phyloP scores from a whole-genome alignment of 352 stramenopile species.

The Pythium graminicola region DNA sequence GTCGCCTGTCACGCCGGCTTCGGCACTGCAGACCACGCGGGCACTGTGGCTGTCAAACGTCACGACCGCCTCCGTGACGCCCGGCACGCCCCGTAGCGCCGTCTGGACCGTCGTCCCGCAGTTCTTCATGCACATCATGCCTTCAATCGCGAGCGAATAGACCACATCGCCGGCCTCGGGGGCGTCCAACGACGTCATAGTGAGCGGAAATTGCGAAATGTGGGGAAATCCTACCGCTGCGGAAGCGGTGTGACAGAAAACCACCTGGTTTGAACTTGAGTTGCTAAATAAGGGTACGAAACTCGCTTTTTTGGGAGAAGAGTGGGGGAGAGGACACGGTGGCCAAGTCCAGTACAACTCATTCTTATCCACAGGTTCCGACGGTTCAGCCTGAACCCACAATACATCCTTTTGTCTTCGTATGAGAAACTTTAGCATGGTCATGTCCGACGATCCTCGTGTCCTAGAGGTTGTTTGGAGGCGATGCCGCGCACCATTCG shows the following conservation, averaged over 20 bases:
- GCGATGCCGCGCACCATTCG: no score
- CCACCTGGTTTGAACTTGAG: constrained; percentile 11
- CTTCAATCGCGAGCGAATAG: constrained; percentile 81
- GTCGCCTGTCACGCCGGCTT: constrained; percentile 29
- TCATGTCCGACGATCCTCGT: no score
- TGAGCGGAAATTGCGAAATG: constrained; percentile 1
- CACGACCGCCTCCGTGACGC: constrained; percentile 65
- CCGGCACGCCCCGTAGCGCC: constrained; percentile 55
- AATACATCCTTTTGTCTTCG: not conserved
- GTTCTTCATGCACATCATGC: constrained; percentile 95
- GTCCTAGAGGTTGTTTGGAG: no score
- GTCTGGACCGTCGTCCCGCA: constrained; percentile 87
- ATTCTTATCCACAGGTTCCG: constrained; percentile 1
- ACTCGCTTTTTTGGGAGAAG: constrained; percentile 7
- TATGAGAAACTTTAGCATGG: no score
- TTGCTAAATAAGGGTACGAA: not conserved
- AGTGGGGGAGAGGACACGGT: not conserved
- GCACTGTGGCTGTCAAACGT: constrained; percentile 57
- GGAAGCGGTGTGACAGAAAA: constrained; percentile 14
- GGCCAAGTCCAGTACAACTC: no score
- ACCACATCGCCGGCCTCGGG: constrained; percentile 18
- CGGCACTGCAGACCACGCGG: constrained; percentile 41
- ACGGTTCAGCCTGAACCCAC: not conserved
- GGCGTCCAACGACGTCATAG: constrained; percentile 9
- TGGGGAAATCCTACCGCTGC: not conserved